A percentile compares a stretch with the other conserved stretches of the same genome.
Conservation (phyloP, 805 yeast genomes). For the Saccharomycopsis sp. region DNA sequence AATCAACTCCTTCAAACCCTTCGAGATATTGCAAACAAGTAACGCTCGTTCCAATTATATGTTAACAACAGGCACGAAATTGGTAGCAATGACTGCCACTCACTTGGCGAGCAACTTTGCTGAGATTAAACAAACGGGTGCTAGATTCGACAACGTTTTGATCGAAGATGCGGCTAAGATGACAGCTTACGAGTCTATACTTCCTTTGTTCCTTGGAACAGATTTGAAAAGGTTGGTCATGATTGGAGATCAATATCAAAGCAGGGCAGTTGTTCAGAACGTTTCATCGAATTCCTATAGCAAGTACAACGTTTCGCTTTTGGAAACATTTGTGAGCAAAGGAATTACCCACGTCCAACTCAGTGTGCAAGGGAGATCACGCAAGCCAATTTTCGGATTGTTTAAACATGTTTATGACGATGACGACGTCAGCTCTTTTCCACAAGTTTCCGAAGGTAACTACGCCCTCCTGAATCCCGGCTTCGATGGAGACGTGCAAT, state of each 20-base stretch:
- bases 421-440: neutral
- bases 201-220: slow-evolving; percentile 22
- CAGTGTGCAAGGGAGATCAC: slow-evolving; percentile 23
- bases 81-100: slow-evolving; percentile 26
- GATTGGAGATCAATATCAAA: slow-evolving; percentile 24
- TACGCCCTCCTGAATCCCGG: slow-evolving; percentile 25
- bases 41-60: slow-evolving; percentile 23
- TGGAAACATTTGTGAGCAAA: slow-evolving; percentile 23
- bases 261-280: slow-evolving; percentile 23
- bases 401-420: slow-evolving; percentile 1
- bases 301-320: slow-evolving; percentile 24
- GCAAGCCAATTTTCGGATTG: neutral
- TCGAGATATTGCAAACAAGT: slow-evolving; percentile 24
- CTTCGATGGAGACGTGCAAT: slow-evolving; percentile 27
- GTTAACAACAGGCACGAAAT: slow-evolving; percentile 24
- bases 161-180: slow-evolving; percentile 28
- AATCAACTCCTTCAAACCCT: slow-evolving; percentile 25
- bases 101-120: slow-evolving; percentile 21
- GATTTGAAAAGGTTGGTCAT: slow-evolving; percentile 4
- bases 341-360: slow-evolving; percentile 24
- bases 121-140: slow-evolving; percentile 22
- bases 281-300: slow-evolving; percentile 19
- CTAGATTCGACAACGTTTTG: slow-evolving; percentile 27
- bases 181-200: slow-evolving; percentile 26
- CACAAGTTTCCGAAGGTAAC: neutral